A percentile compares a stretch with the other conserved stretches of the same genome.
These are phyloP conservation scores for Cytospora mali DNA, from an alignment of 2,329 filamentous ascomycete species.

Conservation along the genomic window DNA sequence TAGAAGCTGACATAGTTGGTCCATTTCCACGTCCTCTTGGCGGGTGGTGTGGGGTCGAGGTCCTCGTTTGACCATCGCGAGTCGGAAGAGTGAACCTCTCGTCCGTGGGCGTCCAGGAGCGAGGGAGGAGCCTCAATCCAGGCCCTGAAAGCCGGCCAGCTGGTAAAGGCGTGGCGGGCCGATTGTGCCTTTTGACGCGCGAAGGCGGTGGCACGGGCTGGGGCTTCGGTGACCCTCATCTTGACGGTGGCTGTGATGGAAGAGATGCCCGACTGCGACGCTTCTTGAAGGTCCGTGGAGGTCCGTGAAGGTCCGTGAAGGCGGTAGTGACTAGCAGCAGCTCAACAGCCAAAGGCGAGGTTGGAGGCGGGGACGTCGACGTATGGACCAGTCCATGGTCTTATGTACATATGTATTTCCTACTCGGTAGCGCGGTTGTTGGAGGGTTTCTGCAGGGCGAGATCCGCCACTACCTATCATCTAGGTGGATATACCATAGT, in stretches of 20 bases:
- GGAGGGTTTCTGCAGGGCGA: neutral
- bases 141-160: conserved; percentile 14
- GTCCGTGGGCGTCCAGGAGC: conserved; percentile 14
- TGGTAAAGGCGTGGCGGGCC: conserved; percentile 19
- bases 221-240: conserved; percentile 20
- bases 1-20: conserved; percentile 45
- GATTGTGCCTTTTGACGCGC: conserved; percentile 12
- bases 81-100: neutral
- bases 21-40: conserved; percentile 44
- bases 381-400: neutral
- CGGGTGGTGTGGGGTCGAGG: conserved; percentile 41
- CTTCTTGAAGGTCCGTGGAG: too few species aligned
- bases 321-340: too few species aligned
- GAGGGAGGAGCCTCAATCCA: conserved; percentile 20
- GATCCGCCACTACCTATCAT: conserved; percentile 5
- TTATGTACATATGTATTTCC: neutral
- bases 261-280: neutral
- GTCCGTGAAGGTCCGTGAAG: neutral
- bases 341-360: neutral
- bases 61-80: conserved; percentile 31
- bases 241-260: neutral
- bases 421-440: neutral
- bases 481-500: neutral
- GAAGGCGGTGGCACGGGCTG: conserved; percentile 13
- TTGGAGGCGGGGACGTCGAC: neutral